A percentile compares a stretch with the other conserved stretches of the same genome.
Evolutionary conservation across 2,329 filamentous ascomycete species (phyloP).

Genomic region (Botrytis porri): DNA sequence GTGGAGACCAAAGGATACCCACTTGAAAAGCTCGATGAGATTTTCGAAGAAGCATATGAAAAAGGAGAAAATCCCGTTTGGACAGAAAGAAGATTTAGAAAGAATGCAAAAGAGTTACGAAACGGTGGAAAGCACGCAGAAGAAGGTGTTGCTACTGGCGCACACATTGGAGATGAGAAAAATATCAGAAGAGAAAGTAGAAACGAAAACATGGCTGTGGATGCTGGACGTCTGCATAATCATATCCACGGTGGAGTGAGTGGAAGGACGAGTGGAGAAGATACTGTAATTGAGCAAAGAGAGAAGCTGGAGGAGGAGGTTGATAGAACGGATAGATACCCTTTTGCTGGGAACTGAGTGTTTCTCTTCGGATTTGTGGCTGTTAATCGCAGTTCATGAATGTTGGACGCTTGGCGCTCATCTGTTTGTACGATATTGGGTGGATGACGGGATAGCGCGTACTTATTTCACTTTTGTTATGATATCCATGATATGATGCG

Average conservation of each 20-base stretch:
- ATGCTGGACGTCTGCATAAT: neutral
- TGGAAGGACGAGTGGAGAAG: constrained; percentile 5
- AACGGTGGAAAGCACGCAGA: neutral
- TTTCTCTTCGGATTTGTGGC: neutral
- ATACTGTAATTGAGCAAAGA: neutral
- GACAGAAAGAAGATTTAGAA: constrained; percentile 17
- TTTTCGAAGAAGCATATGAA: constrained; percentile 19
- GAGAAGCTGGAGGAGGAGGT: constrained; percentile 3
- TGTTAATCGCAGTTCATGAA: neutral
- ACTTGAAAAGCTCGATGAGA: constrained; percentile 13
- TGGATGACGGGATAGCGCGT: neutral
- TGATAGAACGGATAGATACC: constrained; percentile 9
- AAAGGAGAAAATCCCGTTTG: constrained; percentile 17
- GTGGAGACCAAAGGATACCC: constrained; percentile 19
- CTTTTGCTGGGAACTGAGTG: constrained; percentile 1
- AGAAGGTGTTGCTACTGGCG: neutral
- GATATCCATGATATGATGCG: constrained; percentile 10
- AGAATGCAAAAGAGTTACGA: neutral
- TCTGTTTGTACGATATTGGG: neutral
- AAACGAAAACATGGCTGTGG: neutral
- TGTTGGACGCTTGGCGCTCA: neutral
- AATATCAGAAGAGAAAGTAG: neutral
- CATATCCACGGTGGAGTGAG: neutral
- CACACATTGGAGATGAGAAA: neutral
- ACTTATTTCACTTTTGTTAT: neutral